These are phyloP conservation scores for Aethionema arabicum DNA, from an alignment of 345 rosid species.

Conservation along the genomic window DNA sequence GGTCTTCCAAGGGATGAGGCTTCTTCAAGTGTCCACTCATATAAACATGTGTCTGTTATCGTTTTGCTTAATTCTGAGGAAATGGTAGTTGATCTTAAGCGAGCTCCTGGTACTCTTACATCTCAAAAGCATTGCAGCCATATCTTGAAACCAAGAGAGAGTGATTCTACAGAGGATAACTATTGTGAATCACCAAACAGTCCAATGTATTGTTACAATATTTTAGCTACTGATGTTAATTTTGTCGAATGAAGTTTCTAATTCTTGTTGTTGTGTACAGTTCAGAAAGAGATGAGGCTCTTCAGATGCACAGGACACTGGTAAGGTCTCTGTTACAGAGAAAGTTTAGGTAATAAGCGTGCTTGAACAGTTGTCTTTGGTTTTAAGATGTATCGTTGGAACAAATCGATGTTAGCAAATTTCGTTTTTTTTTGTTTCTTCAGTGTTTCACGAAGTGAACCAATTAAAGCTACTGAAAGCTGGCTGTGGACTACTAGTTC, in stretches of 20 bases:
- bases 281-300: conserved; percentile 64
- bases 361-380: neutral
- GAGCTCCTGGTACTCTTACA: conserved; percentile 69
- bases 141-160: conserved; percentile 69
- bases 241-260: neutral
- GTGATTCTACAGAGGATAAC: conserved; percentile 70
- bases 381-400: neutral
- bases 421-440: conserved; percentile 13
- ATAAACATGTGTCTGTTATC: conserved; percentile 76
- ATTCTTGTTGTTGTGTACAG: conserved; percentile 36
- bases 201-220: conserved; percentile 62
- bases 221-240: conserved; percentile 42
- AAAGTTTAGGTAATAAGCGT: conserved; percentile 53
- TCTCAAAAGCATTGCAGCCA: conserved; percentile 41
- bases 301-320: conserved; percentile 49
- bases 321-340: conserved; percentile 55
- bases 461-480: conserved; percentile 59
- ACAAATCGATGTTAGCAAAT: neutral
- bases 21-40: conserved; percentile 52
- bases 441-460: conserved; percentile 73
- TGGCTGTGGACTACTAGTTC: conserved; percentile 44
- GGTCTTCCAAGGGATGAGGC: conserved; percentile 75
- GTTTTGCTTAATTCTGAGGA: conserved; percentile 62
- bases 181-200: conserved; percentile 79
- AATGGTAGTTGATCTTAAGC: conserved; percentile 77